Percentiles rank a stretch among this genome's conserved stretches.
These are phyloP conservation scores for Cubamyces lactineus DNA, from an alignment of 768 basidiomycete genomes.

Conservation along the genomic window DNA sequence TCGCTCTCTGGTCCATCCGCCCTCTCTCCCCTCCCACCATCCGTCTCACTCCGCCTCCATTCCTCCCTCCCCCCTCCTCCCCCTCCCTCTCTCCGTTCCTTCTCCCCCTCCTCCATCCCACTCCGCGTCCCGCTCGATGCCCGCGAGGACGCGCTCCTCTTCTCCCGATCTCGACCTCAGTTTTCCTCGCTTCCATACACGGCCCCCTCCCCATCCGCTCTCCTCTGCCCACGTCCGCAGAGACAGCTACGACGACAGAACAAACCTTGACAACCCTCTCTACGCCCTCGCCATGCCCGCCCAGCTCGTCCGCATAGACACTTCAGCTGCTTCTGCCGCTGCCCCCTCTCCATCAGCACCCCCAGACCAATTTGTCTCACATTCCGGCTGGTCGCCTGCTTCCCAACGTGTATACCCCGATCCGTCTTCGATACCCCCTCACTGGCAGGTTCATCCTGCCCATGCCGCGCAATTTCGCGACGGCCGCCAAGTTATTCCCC, in stretches of 20 bases:
- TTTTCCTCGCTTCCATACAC: conserved; percentile 19
- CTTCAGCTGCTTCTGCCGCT: not conserved
- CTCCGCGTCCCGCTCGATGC: conserved; percentile 14
- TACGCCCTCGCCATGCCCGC: conserved; percentile 21
- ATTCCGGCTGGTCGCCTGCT: conserved; percentile 9
- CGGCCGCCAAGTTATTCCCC: not conserved
- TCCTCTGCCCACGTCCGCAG: conserved; percentile 1
- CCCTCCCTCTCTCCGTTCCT: conserved; percentile 7
- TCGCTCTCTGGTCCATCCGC: not conserved
- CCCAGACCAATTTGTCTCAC: conserved; percentile 16
- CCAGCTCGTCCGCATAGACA: conserved; percentile 15
- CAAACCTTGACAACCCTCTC: not conserved
- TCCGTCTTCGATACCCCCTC: conserved; percentile 25
- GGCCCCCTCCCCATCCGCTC: not conserved
- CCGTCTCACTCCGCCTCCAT: conserved; percentile 11
- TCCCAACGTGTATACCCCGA: conserved; percentile 24
- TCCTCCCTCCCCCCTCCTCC: conserved; percentile 15
- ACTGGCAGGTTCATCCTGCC: conserved; percentile 23
- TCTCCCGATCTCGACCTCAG: conserved; percentile 12
- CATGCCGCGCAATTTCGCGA: conserved; percentile 10
- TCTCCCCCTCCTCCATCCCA: not conserved
- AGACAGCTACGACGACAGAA: conserved; percentile 11
- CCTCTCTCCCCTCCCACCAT: conserved; percentile 7
- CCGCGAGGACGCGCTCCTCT: conserved; percentile 18
- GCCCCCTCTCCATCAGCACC: conserved; percentile 2